Base-by-base conservation (phyloP, 148 eudicot species). In the Hydrangea macrophylla region DNA sequence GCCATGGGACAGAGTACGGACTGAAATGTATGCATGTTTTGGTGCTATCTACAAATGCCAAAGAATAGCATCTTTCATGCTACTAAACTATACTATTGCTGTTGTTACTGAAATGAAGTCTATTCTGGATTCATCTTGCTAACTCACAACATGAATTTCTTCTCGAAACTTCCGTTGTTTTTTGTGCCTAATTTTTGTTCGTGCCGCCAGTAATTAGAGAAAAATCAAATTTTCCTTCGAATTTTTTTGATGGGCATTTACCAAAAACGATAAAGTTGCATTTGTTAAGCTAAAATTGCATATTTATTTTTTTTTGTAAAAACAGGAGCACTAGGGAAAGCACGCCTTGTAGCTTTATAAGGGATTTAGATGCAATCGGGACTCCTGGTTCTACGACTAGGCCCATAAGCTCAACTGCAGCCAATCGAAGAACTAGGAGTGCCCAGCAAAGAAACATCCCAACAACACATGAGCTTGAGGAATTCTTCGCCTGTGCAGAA, bases 241-340 rank as follows among this genome's bases (percentile, higher is more conserved):
- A n/a, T n/a, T n/a, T n/a, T n/a, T n/a, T n/a, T n/a, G n/a, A n/a
- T n/a, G n/a, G n/a, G n/a, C n/a, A n/a, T n/a, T n/a, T n/a, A n/a
- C n/a, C n/a, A n/a, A n/a, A n/a, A n/a, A n/a, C n/a, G n/a, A 48
- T 17, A 18, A 3, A 48, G 26, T 30, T 17, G 4, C 24, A 58
- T 64, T n/a, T n/a, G n/a, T n/a, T n/a, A n/a, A n/a, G n/a, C n/a
- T n/a, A n/a, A 35, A 24, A 57, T 9, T 57, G 25, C 31, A 44
- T 26, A 24, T 9, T 59, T 11, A 39, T n/a, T 24, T 55, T 1
- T 20, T 23, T 36, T 73, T 73, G 40, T n/a, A n/a, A n/a, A n/a
- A 32, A 71, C 82, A 92, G 98, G 86, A 75, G 82, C 78, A 88
- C 95, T 27, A 84, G 98, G 60, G 98, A 93, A 83, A 90, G 84